Percentiles rank a stretch among this genome's conserved stretches.
phyloP scores from a whole-genome alignment of 192 early-diverging fungal genomes.

The Linnemannia exigua region DNA sequence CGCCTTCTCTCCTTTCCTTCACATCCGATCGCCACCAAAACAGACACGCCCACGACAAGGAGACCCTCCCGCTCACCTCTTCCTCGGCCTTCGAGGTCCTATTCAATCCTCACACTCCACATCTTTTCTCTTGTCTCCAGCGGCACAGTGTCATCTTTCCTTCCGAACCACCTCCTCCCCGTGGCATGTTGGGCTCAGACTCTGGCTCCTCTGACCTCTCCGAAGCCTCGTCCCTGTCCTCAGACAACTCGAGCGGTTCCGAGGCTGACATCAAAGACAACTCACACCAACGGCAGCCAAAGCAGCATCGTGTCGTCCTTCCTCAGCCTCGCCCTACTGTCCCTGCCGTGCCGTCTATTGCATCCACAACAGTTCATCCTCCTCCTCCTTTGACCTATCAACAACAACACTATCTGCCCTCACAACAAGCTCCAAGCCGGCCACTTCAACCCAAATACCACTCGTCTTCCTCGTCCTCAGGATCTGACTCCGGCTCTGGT shows the following conservation, averaged over 20 bases:
- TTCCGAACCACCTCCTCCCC: background rate
- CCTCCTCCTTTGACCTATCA: background rate
- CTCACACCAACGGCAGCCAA: background rate
- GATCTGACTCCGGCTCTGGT: constrained; percentile 17
- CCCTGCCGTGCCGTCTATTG: background rate
- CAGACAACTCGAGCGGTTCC: constrained; percentile 50
- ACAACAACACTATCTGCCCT: background rate
- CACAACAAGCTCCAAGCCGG: background rate
- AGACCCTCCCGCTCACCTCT: background rate
- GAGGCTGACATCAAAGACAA: constrained; percentile 19
- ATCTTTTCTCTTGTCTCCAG: background rate
- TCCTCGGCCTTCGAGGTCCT: background rate
- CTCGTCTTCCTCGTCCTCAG: constrained; percentile 12
- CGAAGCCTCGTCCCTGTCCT: constrained; percentile 46
- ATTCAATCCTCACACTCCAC: background rate
- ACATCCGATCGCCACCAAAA: constrained; percentile 1
- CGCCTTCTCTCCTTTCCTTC: background rate
- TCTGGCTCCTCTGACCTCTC: constrained; percentile 55
- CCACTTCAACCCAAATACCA: background rate
- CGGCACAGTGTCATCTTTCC: background rate
- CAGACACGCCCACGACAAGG: background rate
- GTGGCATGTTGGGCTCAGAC: constrained; percentile 45
- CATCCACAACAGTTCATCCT: background rate
- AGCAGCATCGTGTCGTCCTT: background rate
- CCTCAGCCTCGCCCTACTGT: background rate